Evolutionary conservation across 2,329 filamentous ascomycete genomes (phyloP).

Genomic region (Ophiognomonia clavigignenti-juglandacearum): DNA sequence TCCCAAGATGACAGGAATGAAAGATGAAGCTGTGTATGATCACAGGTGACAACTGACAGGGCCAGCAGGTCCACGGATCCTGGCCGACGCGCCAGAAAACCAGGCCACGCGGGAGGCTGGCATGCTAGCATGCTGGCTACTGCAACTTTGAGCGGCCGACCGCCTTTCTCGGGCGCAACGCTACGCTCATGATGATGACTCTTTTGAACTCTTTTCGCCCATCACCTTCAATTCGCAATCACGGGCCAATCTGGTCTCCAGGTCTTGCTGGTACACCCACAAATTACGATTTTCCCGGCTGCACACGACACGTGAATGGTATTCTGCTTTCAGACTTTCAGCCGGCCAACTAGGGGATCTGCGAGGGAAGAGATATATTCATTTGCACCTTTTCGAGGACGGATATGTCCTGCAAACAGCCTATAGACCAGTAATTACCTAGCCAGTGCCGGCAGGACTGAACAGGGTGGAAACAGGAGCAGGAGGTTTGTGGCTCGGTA

Average conservation of each 20-base stretch:
- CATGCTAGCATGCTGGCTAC: not conserved
- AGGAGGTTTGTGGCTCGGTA: slow-evolving; percentile 3
- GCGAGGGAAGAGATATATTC: not conserved
- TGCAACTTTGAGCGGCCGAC: slow-evolving; percentile 5
- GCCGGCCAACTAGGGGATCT: too few species aligned
- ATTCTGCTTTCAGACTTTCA: too few species aligned
- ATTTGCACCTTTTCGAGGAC: not conserved
- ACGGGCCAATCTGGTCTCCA: too few species aligned
- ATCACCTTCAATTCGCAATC: too few species aligned
- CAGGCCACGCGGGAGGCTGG: not conserved
- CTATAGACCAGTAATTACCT: too few species aligned
- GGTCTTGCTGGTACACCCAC: not conserved
- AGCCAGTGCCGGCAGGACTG: too few species aligned
- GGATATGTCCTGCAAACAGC: not conserved
- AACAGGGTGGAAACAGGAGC: not conserved
- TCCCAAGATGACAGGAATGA: too few species aligned
- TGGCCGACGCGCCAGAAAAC: slow-evolving; percentile 11
- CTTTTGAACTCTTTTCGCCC: too few species aligned
- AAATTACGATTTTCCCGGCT: not conserved
- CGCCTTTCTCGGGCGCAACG: slow-evolving; percentile 9
- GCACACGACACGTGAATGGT: too few species aligned
- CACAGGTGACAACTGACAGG: too few species aligned
- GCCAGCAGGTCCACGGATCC: slow-evolving; percentile 3
- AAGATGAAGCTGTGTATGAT: too few species aligned
- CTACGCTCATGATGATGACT: not conserved